Base-by-base conservation (phyloP, 2,329 filamentous ascomycete species). In the Ophiocordyceps camponoti-saundersi region DNA sequence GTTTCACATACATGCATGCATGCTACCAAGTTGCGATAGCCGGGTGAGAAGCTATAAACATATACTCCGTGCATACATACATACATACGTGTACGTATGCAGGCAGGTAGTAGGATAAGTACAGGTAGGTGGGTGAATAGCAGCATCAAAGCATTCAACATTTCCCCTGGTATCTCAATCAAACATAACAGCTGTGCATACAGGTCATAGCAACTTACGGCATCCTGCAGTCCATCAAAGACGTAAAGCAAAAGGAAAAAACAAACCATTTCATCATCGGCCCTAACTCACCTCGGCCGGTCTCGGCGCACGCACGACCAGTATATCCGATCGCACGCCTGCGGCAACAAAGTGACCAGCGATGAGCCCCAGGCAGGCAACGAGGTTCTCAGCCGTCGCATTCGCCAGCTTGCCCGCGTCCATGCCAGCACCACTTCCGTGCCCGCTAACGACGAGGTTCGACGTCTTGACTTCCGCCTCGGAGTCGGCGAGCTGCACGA, bases 231-330 rank as follows among this genome's bases (percentile, higher is more conserved):
- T 13, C 16, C 32, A 15, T 15, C 12, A 6, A 5, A 32, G 23
- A 26, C 23, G 23, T 8, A 32, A 32, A 32, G 10, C 5, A 32
- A 6, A 32, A 32, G 32, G 16, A 16, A 34, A n/a, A 34, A 34
- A 34, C 2, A 40, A 20, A 11, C 16, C 36, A 23, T 3, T 32
- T n/a, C n/a, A 3, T 6, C 16, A 32, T 4, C 6, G 44, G 7
- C 2, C 26, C 7, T 22, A 46, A 15, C 36, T 46, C 22, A 21
- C 22, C 21, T 48, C 32, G 7, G 22, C 30, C 2, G 15, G 2
- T 20, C 29, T 41, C 53, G 54, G 76, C 44, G 54, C 50, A 47
- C 58, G 55, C 15, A 59, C 55, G 21, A 59, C 55, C 45, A 59
- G 48, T 46, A 59, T 15, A 41, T 59, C 57, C 1, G 56, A 53